A percentile compares a stretch with the other conserved stretches of the same genome.
Conservation (phyloP, 2,329 filamentous ascomycete species). For the Sarocladium strictum region DNA sequence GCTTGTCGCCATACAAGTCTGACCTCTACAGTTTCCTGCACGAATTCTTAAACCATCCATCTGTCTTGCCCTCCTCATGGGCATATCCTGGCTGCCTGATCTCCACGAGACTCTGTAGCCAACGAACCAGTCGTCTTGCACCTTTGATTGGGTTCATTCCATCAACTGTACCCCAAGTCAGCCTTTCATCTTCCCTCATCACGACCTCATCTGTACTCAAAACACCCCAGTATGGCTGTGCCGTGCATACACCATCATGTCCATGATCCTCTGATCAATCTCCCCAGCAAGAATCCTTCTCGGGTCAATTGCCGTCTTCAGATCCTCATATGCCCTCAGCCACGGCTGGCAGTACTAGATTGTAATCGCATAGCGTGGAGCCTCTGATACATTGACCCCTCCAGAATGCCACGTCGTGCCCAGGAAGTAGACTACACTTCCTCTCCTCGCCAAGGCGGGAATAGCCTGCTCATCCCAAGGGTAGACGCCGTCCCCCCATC, state of each 20-base stretch:
- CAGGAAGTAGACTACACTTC: slow-evolving; percentile 7
- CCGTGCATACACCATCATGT: slow-evolving; percentile 4
- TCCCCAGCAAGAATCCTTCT: not conserved
- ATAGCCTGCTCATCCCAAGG: not conserved
- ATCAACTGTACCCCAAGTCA: slow-evolving; percentile 1
- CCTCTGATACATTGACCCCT: not conserved
- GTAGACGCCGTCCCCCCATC: slow-evolving; percentile 14
- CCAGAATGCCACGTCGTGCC: slow-evolving; percentile 7
- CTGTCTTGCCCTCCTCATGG: not conserved
- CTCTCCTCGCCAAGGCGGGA: not conserved
- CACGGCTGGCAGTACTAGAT: not conserved
- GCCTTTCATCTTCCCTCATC: not conserved
- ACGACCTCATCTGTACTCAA: not conserved
- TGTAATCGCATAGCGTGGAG: not conserved
- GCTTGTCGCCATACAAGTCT: too few relatives aligned
- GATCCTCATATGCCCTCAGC: not conserved
- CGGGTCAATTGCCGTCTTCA: slow-evolving; percentile 1
- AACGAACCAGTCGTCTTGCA: not conserved
- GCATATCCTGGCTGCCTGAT: slow-evolving; percentile 1
- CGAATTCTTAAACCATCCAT: not conserved
- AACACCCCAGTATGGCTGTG: not conserved
- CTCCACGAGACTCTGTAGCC: not conserved
- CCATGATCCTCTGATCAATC: not conserved
- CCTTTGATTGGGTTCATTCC: slow-evolving; percentile 7
- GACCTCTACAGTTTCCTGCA: too few relatives aligned